Evolutionary conservation across 768 basidiomycete genomes (phyloP).

Genomic region (Imleria badia): DNA sequence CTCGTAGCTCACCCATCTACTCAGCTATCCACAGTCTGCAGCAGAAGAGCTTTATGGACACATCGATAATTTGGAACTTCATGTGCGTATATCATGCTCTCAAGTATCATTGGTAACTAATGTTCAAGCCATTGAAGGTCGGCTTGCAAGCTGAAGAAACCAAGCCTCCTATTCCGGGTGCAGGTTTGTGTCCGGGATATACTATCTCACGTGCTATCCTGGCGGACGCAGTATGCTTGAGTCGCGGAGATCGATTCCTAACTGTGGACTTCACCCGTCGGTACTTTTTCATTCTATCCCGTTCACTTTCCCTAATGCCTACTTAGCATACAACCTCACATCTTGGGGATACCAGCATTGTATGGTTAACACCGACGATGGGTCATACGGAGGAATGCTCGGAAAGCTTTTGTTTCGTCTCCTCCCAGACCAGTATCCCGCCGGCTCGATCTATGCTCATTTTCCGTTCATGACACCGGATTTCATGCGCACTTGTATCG

Average conservation of each 20-base stretch:
- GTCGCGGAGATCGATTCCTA: constrained; percentile 77
- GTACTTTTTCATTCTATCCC: constrained; percentile 24
- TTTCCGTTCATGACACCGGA: constrained; percentile 78
- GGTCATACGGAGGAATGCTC: constrained; percentile 75
- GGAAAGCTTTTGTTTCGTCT: constrained; percentile 70
- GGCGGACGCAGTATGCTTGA: constrained; percentile 71
- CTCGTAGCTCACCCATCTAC: neutral
- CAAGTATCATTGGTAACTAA: neutral
- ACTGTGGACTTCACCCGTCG: constrained; percentile 75
- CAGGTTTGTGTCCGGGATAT: constrained; percentile 79
- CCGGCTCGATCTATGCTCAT: constrained; percentile 65
- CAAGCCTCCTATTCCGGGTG: constrained; percentile 62
- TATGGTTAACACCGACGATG: constrained; percentile 59
- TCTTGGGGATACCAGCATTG: constrained; percentile 79
- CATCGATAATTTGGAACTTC: constrained; percentile 78
- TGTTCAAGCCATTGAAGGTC: constrained; percentile 36
- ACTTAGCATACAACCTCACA: constrained; percentile 69
- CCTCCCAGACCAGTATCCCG: constrained; percentile 67
- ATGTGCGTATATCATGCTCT: constrained; percentile 43
- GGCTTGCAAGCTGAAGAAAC: constrained; percentile 74
- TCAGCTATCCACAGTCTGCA: constrained; percentile 41
- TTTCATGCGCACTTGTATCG: constrained; percentile 43
- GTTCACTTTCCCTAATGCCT: constrained; percentile 1
- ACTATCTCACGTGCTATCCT: constrained; percentile 86
- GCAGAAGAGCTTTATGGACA: constrained; percentile 67